Base-by-base conservation (phyloP, 2,329 filamentous ascomycete genomes). In the Alternaria sp. region DNA sequence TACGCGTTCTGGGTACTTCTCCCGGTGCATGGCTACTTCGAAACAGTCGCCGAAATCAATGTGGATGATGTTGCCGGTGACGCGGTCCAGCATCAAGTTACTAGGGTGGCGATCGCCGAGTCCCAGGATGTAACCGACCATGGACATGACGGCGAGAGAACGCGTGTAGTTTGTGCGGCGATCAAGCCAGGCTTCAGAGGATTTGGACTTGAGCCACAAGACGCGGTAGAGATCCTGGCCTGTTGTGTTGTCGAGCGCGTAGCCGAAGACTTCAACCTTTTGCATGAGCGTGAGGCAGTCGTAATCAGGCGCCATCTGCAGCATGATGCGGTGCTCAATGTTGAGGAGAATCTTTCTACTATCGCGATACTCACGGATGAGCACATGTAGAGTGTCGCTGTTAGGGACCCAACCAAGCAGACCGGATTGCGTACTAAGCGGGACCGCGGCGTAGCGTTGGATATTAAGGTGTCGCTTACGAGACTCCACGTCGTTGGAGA, bases 1-100 rank as follows among this genome's bases (percentile, higher is more conserved):
- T 62, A 99, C 96, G 56, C 95, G 87, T 81, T 99, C 96, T 0
- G 96, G 96, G 77, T 97, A 99, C 80, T 99, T 99, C 81, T 99
- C 96, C 71, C 96, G 92, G 83, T 99, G 96, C 94, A 97, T 99
- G 25, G 96, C 96, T 57, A 99, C 93, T 81, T 99, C 96, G 83
- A 99, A 99, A 80, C 96, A 99, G 83, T 99, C 96, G 72, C 96
- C 96, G 75, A 99, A 99, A 84, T 99, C 96, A 73, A 99, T 98
- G 79, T 99, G 96, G 69, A 99, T 91, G 67, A 99, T 96, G 84
- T 97, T 97, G 77, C 96, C 96, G 1, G 95, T 98, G 65, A 96
- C 89, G 43, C 93, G 91, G 80, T 99, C 96, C 44, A 99, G 90
- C 91, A 99, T 96, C 75, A 99, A 83, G 80, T 99, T 99, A 64